A percentile compares a stretch with the other conserved stretches of the same genome.
Conservation (phyloP, 2,329 filamentous ascomycete genomes). For the Fusarium verrucosum region DNA sequence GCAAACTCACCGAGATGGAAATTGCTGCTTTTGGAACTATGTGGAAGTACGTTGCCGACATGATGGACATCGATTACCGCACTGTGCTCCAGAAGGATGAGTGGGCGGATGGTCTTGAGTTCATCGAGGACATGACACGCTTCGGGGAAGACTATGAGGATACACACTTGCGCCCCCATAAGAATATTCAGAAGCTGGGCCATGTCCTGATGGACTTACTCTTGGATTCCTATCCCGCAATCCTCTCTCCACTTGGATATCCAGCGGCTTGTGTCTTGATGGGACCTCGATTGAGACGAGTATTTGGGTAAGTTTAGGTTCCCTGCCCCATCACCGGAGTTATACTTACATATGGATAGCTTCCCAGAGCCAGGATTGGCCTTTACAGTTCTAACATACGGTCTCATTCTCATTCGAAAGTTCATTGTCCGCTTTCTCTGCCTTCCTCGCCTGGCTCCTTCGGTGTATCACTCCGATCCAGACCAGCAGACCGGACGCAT, state of each 20-base stretch:
- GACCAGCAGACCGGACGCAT: conserved; percentile 65
- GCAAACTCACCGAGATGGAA: conserved; percentile 72
- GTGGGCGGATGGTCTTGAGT: conserved; percentile 63
- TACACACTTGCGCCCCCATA: conserved; percentile 63
- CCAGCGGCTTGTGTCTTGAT: conserved; percentile 68
- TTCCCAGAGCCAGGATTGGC: conserved; percentile 55
- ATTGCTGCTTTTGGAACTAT: conserved; percentile 72
- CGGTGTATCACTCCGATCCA: conserved; percentile 55
- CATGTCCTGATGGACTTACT: conserved; percentile 69
- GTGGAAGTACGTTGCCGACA: conserved; percentile 77
- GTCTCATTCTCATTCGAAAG: conserved; percentile 61
- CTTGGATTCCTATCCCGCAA: conserved; percentile 61
- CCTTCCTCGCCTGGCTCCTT: conserved; percentile 63
- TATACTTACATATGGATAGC: conserved; percentile 44
- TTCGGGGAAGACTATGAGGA: conserved; percentile 68
- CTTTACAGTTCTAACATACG: conserved; percentile 54
- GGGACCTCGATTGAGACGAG: conserved; percentile 69
- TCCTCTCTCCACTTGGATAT: conserved; percentile 56
- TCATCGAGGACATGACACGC: conserved; percentile 57
- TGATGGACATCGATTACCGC: conserved; percentile 69
- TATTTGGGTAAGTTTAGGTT: conserved; percentile 67
- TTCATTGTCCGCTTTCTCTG: conserved; percentile 65
- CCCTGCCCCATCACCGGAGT: not conserved
- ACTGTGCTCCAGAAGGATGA: conserved; percentile 48
- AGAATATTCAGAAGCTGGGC: conserved; percentile 62